Evolutionary conservation across 2,329 filamentous ascomycete species (phyloP).

Genomic region (Fonsecaea erecta): DNA sequence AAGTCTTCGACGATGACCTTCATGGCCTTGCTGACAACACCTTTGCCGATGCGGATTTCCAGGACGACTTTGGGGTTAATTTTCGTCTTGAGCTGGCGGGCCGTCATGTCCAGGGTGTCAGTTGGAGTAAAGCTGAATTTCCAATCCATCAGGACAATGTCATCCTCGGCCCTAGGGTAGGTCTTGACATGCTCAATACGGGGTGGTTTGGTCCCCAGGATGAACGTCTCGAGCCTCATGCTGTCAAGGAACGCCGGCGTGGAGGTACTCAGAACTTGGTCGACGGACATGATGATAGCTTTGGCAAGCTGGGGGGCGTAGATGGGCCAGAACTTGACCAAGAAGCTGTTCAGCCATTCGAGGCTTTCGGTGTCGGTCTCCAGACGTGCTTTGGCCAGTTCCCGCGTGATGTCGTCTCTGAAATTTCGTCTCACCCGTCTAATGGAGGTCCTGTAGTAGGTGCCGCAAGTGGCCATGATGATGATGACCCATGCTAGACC

Average conservation of each 20-base stretch:
- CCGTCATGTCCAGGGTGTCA: constrained; percentile 88
- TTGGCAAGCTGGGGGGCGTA: constrained; percentile 92
- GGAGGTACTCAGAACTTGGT: constrained; percentile 90
- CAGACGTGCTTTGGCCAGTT: constrained; percentile 82
- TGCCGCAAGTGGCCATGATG: constrained; percentile 87
- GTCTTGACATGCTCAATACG: constrained; percentile 98
- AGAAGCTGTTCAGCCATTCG: constrained; percentile 99
- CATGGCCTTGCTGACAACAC: constrained; percentile 93
- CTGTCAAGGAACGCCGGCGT: constrained; percentile 94
- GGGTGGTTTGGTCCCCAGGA: constrained; percentile 91
- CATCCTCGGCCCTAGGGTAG: constrained; percentile 92
- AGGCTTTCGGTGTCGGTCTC: constrained; percentile 91
- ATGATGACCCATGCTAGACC: constrained; percentile 92
- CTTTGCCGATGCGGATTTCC: constrained; percentile 92
- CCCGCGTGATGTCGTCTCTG: constrained; percentile 87
- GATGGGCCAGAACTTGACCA: constrained; percentile 99
- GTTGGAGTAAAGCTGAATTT: constrained; percentile 99
- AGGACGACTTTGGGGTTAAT: constrained; percentile 96
- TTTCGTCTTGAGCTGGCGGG: constrained; percentile 88
- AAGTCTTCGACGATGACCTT: constrained; percentile 99
- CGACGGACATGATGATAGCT: constrained; percentile 89
- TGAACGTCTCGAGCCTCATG: constrained; percentile 89
- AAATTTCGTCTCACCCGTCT: constrained; percentile 94
- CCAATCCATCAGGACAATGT: constrained; percentile 98
- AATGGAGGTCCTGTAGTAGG: constrained; percentile 95